phyloP scores from a whole-genome alignment of 768 basidiomycete genomes.

The Saitozyma sp. region DNA sequence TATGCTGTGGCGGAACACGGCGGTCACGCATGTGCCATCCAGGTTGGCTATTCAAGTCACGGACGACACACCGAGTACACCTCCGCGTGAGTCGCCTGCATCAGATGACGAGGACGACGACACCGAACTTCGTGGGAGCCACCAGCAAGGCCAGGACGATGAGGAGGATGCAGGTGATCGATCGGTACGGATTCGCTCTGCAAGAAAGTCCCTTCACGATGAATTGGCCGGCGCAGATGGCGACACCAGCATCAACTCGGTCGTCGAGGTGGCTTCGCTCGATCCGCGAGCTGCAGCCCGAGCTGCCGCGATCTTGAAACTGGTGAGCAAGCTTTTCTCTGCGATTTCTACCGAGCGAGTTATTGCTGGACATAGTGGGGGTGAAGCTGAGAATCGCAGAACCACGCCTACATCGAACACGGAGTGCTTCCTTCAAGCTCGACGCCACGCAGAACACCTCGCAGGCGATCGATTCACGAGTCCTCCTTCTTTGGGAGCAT shows the following conservation, averaged over 20 bases:
- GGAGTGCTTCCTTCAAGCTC: slow-evolving; percentile 44
- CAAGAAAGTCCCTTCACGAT: slow-evolving; percentile 10
- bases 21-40: no score
- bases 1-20: no score
- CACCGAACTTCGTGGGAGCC: no score
- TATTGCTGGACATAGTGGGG: not conserved
- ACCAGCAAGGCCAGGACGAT: not conserved
- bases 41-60: no score
- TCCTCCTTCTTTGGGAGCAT: slow-evolving; percentile 8
- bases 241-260: slow-evolving; percentile 52
- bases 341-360: not conserved
- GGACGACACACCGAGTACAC: no score
- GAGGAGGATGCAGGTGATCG: not conserved
- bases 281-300: slow-evolving; percentile 84
- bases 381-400: slow-evolving; percentile 55
- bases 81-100: no score
- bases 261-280: slow-evolving; percentile 79
- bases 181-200: not conserved
- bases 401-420: slow-evolving; percentile 82
- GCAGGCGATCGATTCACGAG: slow-evolving; percentile 6
- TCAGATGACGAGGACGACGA: no score
- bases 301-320: slow-evolving; percentile 88
- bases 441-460: slow-evolving; percentile 1
- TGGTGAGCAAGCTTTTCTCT: slow-evolving; percentile 59
- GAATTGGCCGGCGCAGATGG: slow-evolving; percentile 14